A percentile compares a stretch with the other conserved stretches of the same genome.
Conservation (phyloP, 2,329 filamentous ascomycete species). For the Epichloe typhina region DNA sequence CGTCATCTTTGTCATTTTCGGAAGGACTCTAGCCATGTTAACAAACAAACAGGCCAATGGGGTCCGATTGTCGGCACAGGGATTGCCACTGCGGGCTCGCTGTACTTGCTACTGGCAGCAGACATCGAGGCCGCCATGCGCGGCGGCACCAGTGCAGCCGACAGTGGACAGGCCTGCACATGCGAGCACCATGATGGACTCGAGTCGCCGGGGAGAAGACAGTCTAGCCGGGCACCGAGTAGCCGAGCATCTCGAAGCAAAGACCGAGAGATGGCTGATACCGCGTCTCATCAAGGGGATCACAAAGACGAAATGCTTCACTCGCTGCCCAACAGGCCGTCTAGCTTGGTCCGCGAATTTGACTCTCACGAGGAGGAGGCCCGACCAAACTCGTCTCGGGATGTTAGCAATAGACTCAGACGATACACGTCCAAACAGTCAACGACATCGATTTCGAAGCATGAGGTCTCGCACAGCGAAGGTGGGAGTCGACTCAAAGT, state of each 20-base stretch:
- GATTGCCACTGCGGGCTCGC: conserved; percentile 43
- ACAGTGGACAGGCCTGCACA: conserved; percentile 4
- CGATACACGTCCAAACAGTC: background rate
- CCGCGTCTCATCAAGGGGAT: background rate
- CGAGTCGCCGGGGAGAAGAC: background rate
- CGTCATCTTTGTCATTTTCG: background rate
- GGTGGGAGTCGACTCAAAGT: conserved; percentile 26
- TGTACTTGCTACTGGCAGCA: conserved; percentile 37
- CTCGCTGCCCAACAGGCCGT: background rate
- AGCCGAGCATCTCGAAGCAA: background rate
- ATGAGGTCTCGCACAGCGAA: background rate
- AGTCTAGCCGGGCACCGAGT: background rate
- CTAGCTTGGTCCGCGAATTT: background rate
- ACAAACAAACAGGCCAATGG: conserved; percentile 37
- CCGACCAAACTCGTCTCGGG: background rate
- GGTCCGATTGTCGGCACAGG: conserved; percentile 44
- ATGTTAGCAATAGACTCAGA: background rate
- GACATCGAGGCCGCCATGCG: conserved; percentile 12
- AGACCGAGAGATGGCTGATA: background rate
- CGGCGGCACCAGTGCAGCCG: conserved; percentile 1
- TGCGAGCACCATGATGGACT: conserved; percentile 7
- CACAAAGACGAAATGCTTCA: background rate
- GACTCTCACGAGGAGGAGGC: background rate
- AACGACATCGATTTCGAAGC: background rate
- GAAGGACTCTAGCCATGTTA: background rate